phyloP scores from a whole-genome alignment of 176 grass and related monocot species.

The Eleusine indica region DNA sequence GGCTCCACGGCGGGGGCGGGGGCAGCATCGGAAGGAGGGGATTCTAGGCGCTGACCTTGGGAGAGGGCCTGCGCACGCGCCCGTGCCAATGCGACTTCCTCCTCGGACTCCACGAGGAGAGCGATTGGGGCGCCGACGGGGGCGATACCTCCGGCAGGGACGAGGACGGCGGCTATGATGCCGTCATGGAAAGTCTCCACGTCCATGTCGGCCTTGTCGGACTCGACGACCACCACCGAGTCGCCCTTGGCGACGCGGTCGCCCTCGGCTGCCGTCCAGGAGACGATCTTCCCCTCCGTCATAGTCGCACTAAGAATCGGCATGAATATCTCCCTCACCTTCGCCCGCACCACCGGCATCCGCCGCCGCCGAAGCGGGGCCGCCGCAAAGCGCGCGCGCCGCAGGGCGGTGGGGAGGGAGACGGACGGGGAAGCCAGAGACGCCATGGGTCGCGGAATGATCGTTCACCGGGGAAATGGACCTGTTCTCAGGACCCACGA shows the following conservation, averaged over 20 bases:
- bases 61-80: constrained; percentile 63
- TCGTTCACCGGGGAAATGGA: neutral
- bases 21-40: constrained; percentile 26
- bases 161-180: constrained; percentile 76
- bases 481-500: neutral
- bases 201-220: constrained; percentile 98
- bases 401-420: constrained; percentile 28
- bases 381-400: neutral
- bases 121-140: constrained; percentile 86
- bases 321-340: constrained; percentile 98
- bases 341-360: constrained; percentile 55
- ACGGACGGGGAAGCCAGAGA: constrained; percentile 33
- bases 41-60: constrained; percentile 9
- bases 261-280: constrained; percentile 80
- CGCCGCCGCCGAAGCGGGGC: constrained; percentile 16
- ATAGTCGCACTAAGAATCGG: constrained; percentile 83
- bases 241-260: constrained; percentile 89
- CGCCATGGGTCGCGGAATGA: constrained; percentile 36
- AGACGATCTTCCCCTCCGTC: constrained; percentile 88
- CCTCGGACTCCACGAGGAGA: constrained; percentile 85
- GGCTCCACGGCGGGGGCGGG: neutral
- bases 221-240: constrained; percentile 88
- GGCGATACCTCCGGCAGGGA: constrained; percentile 65
- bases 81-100: constrained; percentile 65
- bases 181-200: constrained; percentile 96